These are phyloP conservation scores for Thielaviopsis punctulata DNA, from an alignment of 2,329 filamentous ascomycete species.

Conservation along the genomic window DNA sequence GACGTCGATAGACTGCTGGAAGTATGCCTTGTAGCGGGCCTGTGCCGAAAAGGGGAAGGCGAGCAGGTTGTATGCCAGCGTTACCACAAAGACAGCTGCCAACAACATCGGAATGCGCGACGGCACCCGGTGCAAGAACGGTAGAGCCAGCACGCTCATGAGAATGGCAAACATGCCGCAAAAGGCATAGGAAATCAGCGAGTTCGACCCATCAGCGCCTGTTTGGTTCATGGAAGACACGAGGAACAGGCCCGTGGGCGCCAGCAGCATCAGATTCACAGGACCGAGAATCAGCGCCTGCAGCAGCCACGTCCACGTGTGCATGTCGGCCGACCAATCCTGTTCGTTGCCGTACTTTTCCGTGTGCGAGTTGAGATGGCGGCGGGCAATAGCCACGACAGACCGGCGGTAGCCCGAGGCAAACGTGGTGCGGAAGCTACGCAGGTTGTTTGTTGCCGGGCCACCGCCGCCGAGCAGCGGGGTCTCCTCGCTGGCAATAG, in stretches of 20 bases:
- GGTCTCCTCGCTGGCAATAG: conserved; percentile 26
- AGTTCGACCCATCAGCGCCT: conserved; percentile 61
- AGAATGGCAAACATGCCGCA: conserved; percentile 52
- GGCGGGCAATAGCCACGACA: conserved; percentile 21
- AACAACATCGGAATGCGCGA: conserved; percentile 68
- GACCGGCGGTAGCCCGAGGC: conserved; percentile 38
- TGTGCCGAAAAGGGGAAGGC: conserved; percentile 76
- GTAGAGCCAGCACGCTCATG: conserved; percentile 57
- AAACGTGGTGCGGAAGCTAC: conserved; percentile 30
- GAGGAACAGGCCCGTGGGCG: conserved; percentile 57
- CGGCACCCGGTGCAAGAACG: conserved; percentile 74
- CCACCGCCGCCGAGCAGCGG: conserved; percentile 23
- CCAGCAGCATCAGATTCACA: conserved; percentile 58
- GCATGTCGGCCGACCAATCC: conserved; percentile 63
- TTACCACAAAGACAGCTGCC: conserved; percentile 53
- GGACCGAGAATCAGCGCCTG: conserved; percentile 72
- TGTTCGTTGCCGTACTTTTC: conserved; percentile 56
- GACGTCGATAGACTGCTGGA: conserved; percentile 65
- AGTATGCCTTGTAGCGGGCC: conserved; percentile 72
- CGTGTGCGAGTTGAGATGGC: conserved; percentile 18
- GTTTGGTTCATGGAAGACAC: conserved; percentile 64
- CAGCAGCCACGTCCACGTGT: conserved; percentile 72
- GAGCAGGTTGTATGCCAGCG: conserved; percentile 67
- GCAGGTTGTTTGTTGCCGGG: conserved; percentile 12
- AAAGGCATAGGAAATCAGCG: conserved; percentile 53